Evolutionary conservation across 352 stramenopile genomes (phyloP), one percentile per base, ranked within the genome.

Genomic region (Pythium phragmitis): DNA sequence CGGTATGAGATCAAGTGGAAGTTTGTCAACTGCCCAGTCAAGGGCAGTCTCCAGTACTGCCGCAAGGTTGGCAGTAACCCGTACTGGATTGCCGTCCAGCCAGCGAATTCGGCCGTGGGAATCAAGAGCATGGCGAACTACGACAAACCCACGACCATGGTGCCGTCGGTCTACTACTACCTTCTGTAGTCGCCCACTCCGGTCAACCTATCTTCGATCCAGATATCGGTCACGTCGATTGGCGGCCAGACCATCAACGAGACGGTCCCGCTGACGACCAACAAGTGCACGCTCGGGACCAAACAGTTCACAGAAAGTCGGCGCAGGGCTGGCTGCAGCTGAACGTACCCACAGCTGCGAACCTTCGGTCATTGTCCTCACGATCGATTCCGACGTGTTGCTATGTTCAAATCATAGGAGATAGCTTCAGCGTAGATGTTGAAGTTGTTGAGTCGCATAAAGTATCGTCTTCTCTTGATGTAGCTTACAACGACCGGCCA

Each of bases 71-170:
- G 78, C 12, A 88, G 77, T 43, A 88, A 80, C 56, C 51, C 65
- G 39, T 85, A 76, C 52, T 91, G 78, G 77, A 60, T 75, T 30
- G 79, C 82, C 1, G 63, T 91, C 48, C 82, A 91, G 51, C 82
- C 82, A 13, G 64, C 82, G 8, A 87, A 88, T 59, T 66, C 75
- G n/a, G 69, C 71, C 23, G 66, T 69, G 5, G 82, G 79, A 17
- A 68, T 91, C 50, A 30, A 72, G 66, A 82, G 67, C 65, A 33
- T 89, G 43, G 67, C 56, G 17, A 80, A 89, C 61, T 80, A 89
- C 45, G 73, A 69, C 14, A 62, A 85, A 37, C 42, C 68, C 3
- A 84, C 77, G 9, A 69, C 43, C 2, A 76, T 91, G 77, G 68
- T 91, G 17, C 57, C 76, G 33, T 89, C 77, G 17, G 76, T 74